Conservation (phyloP, 179 eudicot species). For the Heliamphora pulchella region DNA sequence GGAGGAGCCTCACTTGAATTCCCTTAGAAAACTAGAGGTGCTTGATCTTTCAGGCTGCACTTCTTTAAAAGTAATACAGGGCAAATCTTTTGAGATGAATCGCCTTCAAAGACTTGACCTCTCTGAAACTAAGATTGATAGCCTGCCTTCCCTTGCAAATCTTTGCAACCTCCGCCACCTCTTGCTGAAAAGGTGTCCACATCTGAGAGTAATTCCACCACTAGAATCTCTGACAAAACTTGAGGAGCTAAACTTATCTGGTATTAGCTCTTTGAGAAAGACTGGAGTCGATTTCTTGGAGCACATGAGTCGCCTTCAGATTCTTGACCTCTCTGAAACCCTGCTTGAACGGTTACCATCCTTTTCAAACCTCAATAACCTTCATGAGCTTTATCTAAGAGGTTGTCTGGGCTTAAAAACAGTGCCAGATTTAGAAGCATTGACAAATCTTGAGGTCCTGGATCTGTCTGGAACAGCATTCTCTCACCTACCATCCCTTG, state of each 20-base stretch:
- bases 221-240: conserved; percentile 14
- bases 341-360: conserved; percentile 13
- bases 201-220: conserved; percentile 6
- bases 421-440: conserved; percentile 10
- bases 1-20: conserved; percentile 16
- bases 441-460: conserved; percentile 19
- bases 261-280: neutral
- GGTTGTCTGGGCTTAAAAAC: conserved; percentile 6
- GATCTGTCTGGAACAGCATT: conserved; percentile 27
- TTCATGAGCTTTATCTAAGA: conserved; percentile 15
- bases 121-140: conserved; percentile 23
- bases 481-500: neutral
- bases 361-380: conserved; percentile 14
- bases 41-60: conserved; percentile 26
- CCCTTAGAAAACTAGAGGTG: conserved; percentile 20
- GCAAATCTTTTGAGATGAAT: conserved; percentile 20
- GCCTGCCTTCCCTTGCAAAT: conserved; percentile 20
- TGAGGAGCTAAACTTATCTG: conserved; percentile 19
- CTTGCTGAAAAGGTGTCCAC: conserved; percentile 16
- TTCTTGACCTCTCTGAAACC: conserved; percentile 27
- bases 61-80: conserved; percentile 15
- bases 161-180: conserved; percentile 18
- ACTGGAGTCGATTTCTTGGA: conserved; percentile 10
- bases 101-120: conserved; percentile 26
- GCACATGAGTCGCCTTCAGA: conserved; percentile 6